Conservation (phyloP, 768 basidiomycete species). For the Suillus bovinus region DNA sequence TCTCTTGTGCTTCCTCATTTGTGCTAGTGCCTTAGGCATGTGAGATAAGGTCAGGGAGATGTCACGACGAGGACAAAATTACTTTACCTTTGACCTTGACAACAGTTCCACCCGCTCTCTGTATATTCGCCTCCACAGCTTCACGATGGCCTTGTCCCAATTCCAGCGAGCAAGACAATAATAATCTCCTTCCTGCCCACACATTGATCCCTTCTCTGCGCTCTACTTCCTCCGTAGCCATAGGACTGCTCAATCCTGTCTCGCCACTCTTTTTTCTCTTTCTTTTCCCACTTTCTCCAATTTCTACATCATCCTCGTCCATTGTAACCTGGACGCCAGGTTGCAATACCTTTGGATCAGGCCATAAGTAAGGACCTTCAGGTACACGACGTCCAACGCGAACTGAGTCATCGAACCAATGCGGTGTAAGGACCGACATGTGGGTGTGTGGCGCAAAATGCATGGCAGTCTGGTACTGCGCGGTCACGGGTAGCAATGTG, state of each 20-base stretch:
- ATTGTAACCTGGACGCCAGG: slow-evolving; percentile 19
- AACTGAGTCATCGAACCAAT: slow-evolving; percentile 88
- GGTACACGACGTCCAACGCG: slow-evolving; percentile 55
- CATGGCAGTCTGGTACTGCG: slow-evolving; percentile 46
- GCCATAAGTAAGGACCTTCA: slow-evolving; percentile 68
- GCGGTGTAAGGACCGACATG: slow-evolving; percentile 77
- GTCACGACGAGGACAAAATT: slow-evolving; percentile 1
- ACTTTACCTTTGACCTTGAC: slow-evolving; percentile 50
- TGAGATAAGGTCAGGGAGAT: slow-evolving; percentile 7
- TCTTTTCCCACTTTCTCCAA: slow-evolving; percentile 20
- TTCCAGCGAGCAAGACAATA: slow-evolving; percentile 62
- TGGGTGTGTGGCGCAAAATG: slow-evolving; percentile 58
- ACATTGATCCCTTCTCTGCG: slow-evolving; percentile 34
- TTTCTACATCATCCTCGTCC: slow-evolving; percentile 17
- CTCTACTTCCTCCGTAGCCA: slow-evolving; percentile 23
- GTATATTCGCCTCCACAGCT: slow-evolving; percentile 61
- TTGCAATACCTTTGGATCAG: slow-evolving; percentile 57
- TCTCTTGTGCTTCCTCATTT: slow-evolving; percentile 37
- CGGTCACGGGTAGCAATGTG: slow-evolving; percentile 3
- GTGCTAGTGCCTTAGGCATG: slow-evolving; percentile 27
- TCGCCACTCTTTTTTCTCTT: slow-evolving; percentile 28
- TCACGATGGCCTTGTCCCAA: slow-evolving; percentile 47
- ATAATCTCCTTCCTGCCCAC: slow-evolving; percentile 60
- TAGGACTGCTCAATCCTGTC: slow-evolving; percentile 13
- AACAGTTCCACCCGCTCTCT: slow-evolving; percentile 56